Evolutionary conservation across 768 basidiomycete species (phyloP).

Genomic region (Russula virescens): DNA sequence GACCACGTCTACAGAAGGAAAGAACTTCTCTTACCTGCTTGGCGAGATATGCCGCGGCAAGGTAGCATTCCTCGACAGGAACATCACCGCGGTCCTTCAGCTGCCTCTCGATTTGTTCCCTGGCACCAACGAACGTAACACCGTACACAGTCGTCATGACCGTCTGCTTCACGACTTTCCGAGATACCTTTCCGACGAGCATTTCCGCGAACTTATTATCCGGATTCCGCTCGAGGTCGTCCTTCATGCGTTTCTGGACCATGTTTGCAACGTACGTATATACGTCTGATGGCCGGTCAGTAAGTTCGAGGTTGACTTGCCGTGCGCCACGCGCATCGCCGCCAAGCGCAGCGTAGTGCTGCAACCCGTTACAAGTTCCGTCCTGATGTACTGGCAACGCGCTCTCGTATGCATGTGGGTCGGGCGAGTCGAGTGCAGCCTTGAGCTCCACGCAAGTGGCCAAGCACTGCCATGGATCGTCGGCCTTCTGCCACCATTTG

Average conservation of each 20-base stretch:
- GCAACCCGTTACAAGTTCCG: conserved; percentile 96
- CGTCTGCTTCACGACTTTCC: conserved; percentile 98
- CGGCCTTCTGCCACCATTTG: conserved; percentile 86
- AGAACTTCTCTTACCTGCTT: conserved; percentile 46
- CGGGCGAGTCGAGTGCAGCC: conserved; percentile 66
- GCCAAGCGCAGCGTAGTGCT: conserved; percentile 97
- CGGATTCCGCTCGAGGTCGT: conserved; percentile 41
- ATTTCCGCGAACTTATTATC: conserved; percentile 48
- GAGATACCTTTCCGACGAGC: conserved; percentile 69
- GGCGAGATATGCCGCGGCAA: conserved; percentile 72
- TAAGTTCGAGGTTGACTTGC: conserved; percentile 86
- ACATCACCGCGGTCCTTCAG: conserved; percentile 71
- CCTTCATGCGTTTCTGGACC: conserved; percentile 63
- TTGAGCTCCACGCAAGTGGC: conserved; percentile 89
- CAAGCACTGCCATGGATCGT: conserved; percentile 97
- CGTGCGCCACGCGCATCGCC: conserved; percentile 83
- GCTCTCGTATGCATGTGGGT: conserved; percentile 53
- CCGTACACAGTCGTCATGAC: conserved; percentile 99
- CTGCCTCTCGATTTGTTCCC: conserved; percentile 91
- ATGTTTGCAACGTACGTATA: conserved; percentile 87
- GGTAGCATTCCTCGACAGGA: conserved; percentile 66
- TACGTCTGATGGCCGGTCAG: conserved; percentile 88
- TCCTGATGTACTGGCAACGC: conserved; percentile 94
- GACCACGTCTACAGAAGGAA: neutral
- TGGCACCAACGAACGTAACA: conserved; percentile 91